These are phyloP conservation scores for Piloderma croceum DNA, from an alignment of 768 basidiomycete genomes.

Conservation along the genomic window DNA sequence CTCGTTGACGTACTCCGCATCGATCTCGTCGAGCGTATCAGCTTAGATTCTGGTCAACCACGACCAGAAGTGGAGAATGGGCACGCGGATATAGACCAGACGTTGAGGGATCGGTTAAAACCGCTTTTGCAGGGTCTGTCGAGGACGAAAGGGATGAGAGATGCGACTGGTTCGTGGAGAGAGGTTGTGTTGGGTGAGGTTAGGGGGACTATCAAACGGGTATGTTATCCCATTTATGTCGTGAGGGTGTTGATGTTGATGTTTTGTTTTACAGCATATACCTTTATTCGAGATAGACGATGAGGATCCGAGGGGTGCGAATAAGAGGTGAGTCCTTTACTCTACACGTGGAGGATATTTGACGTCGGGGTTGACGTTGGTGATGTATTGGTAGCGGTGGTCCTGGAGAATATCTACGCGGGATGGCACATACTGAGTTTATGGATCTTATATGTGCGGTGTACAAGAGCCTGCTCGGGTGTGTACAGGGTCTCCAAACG, in stretches of 20 bases:
- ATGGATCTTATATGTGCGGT: slow-evolving; percentile 53
- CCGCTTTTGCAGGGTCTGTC: slow-evolving; percentile 76
- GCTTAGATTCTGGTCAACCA: slow-evolving; percentile 13
- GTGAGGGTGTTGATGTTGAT: neutral
- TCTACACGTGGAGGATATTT: slow-evolving; percentile 15
- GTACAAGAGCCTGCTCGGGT: slow-evolving; percentile 56
- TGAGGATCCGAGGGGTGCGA: slow-evolving; percentile 34
- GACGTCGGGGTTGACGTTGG: slow-evolving; percentile 5
- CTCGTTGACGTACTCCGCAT: slow-evolving; percentile 63
- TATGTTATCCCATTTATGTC: slow-evolving; percentile 29
- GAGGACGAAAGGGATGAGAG: slow-evolving; percentile 65
- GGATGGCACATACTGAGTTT: slow-evolving; percentile 67
- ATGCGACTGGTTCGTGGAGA: slow-evolving; percentile 64
- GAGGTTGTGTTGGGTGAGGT: slow-evolving; percentile 62
- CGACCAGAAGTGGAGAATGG: slow-evolving; percentile 9
- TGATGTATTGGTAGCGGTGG: slow-evolving; percentile 29
- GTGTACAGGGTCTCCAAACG: slow-evolving; percentile 60
- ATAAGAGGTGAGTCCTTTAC: slow-evolving; percentile 11
- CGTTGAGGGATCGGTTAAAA: slow-evolving; percentile 56
- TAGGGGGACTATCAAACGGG: slow-evolving; percentile 50
- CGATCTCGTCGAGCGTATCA: slow-evolving; percentile 57
- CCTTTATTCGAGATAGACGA: slow-evolving; percentile 55
- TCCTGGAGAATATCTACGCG: slow-evolving; percentile 52
- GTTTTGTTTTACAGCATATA: slow-evolving; percentile 40
- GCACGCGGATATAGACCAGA: slow-evolving; percentile 31